Evolutionary conservation across 768 basidiomycete genomes (phyloP).

Genomic region (Crucibulum laeve): DNA sequence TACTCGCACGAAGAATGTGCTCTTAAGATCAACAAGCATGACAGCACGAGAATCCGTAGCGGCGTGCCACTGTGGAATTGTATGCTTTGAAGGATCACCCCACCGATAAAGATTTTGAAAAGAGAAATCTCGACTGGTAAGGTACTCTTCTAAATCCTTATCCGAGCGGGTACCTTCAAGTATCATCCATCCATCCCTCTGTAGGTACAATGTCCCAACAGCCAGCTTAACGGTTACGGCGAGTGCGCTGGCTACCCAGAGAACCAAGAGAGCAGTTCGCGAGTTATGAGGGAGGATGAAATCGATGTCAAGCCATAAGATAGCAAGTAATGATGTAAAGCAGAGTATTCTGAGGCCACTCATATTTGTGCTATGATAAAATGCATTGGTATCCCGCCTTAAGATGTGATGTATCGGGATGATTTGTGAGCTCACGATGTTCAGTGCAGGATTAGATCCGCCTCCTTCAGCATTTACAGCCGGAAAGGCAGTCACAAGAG

Average conservation of each 20-base stretch:
- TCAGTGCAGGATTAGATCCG: conserved; percentile 5
- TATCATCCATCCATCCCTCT: conserved; percentile 9
- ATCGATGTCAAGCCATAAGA: not conserved
- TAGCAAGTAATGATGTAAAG: not conserved
- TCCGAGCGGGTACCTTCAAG: conserved; percentile 7
- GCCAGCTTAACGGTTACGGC: conserved; percentile 3
- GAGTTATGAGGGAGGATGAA: not conserved
- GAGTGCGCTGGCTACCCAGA: conserved; percentile 5
- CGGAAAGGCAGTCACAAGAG: conserved; percentile 16
- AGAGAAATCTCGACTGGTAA: conserved; percentile 8
- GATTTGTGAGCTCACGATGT: conserved; percentile 6
- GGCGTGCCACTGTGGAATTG: not conserved
- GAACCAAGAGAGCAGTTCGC: not conserved
- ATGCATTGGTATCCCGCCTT: conserved; percentile 6
- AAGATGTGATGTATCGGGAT: conserved; percentile 2
- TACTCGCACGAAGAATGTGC: conserved; percentile 1
- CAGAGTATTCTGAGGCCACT: conserved; percentile 5
- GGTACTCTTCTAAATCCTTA: not conserved
- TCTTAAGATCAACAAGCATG: conserved; percentile 8
- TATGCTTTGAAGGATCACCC: conserved; percentile 6
- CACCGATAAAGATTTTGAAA: conserved; percentile 7
- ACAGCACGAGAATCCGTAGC: not conserved
- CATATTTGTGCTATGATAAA: conserved; percentile 10
- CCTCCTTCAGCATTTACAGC: conserved; percentile 3
- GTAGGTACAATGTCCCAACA: conserved; percentile 12